Conservation (phyloP, 2,329 filamentous ascomycete species). For the Pseudogymnoascus sp. region DNA sequence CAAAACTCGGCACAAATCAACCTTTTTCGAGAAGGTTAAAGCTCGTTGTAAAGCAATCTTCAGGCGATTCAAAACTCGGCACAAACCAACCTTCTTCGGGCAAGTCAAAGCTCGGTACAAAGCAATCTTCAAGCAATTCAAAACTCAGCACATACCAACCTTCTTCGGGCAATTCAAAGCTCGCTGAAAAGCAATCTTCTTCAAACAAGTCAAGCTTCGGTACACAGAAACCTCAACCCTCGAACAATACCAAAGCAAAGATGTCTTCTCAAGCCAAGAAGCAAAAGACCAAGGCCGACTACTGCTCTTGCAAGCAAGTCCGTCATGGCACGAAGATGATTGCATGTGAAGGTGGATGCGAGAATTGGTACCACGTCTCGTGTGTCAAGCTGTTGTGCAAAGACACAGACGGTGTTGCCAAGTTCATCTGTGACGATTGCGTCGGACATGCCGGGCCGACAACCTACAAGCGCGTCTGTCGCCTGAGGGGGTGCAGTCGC, state of each 20-base stretch:
- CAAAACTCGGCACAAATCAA: too few species aligned
- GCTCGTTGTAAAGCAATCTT: too few species aligned
- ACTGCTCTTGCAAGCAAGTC: conserved; percentile 27
- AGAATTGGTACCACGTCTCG: conserved; percentile 29
- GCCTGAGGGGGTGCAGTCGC: conserved; percentile 14
- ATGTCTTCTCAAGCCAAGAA: neutral
- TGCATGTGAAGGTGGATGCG: conserved; percentile 26
- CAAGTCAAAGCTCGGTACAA: too few species aligned
- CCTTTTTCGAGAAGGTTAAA: too few species aligned
- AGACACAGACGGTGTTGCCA: conserved; percentile 17
- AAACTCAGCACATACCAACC: neutral
- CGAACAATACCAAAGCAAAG: neutral
- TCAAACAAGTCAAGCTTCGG: too few species aligned
- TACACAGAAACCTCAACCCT: too few species aligned
- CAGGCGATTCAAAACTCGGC: too few species aligned
- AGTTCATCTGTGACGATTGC: conserved; percentile 27
- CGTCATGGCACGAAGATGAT: conserved; percentile 30
- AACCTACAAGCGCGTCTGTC: conserved; percentile 27
- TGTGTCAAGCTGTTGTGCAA: conserved; percentile 24
- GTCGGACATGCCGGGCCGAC: conserved; percentile 20
- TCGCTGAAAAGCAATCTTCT: neutral
- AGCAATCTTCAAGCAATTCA: neutral
- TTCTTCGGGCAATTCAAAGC: neutral
- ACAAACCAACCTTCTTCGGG: too few species aligned
- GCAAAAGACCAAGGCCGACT: conserved; percentile 16